Evolutionary conservation across 2,329 filamentous ascomycete species (phyloP).

Genomic region (Fusarium mexicanum): DNA sequence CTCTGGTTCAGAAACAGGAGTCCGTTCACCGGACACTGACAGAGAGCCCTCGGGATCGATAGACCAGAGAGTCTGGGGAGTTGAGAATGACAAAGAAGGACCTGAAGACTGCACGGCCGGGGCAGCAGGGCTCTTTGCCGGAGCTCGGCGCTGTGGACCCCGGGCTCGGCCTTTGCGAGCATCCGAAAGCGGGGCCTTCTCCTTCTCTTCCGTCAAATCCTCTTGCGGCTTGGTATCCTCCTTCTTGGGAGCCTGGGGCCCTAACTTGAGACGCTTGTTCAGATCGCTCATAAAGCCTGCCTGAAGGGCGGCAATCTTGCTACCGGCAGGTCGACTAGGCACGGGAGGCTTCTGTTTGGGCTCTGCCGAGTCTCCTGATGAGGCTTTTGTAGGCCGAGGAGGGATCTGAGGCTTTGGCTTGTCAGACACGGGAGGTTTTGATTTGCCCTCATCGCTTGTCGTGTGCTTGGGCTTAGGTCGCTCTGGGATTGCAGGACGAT

Average conservation of each 20-base stretch:
- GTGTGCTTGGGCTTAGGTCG: conserved; percentile 63
- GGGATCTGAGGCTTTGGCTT: conserved; percentile 70
- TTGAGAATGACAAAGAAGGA: conserved; percentile 58
- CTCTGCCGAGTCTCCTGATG: conserved; percentile 53
- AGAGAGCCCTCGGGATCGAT: conserved; percentile 61
- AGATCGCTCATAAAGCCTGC: conserved; percentile 93
- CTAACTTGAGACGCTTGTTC: conserved; percentile 87
- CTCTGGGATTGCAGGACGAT: conserved; percentile 59
- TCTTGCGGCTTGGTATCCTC: conserved; percentile 70
- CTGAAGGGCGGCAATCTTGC: conserved; percentile 91
- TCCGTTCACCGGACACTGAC: conserved; percentile 32
- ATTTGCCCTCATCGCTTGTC: conserved; percentile 50
- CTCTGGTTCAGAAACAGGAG: conserved; percentile 21
- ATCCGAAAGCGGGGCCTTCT: conserved; percentile 85
- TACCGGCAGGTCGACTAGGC: conserved; percentile 76
- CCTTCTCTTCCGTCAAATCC: conserved; percentile 64
- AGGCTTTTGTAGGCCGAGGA: conserved; percentile 66
- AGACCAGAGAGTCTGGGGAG: conserved; percentile 60
- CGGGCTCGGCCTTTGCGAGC: conserved; percentile 90
- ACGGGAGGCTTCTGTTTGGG: conserved; percentile 83
- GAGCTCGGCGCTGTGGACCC: conserved; percentile 82
- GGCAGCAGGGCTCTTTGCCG: conserved; percentile 60
- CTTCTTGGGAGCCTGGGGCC: conserved; percentile 82
- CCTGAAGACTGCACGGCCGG: conserved; percentile 47
- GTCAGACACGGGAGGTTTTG: conserved; percentile 58